Evolutionary conservation across 495 filamentous ascomycete genomes (phyloP).

Genomic region (Cryomyces antarcticus): DNA sequence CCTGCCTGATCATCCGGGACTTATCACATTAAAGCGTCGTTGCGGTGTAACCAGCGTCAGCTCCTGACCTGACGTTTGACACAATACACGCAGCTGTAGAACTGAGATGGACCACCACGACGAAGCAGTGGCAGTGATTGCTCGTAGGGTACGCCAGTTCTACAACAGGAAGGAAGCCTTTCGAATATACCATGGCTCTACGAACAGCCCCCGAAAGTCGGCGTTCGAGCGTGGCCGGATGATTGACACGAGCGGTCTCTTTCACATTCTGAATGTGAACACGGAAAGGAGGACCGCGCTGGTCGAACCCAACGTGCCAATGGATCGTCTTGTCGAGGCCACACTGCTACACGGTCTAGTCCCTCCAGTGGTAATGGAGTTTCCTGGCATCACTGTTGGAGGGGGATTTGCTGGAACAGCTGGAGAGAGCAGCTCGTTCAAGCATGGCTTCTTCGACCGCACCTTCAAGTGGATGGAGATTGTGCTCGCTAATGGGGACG

Average conservation of each 20-base stretch:
- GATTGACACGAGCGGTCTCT: slow-evolving; percentile 30
- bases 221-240: slow-evolving; percentile 22
- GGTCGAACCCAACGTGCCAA: slow-evolving; percentile 46
- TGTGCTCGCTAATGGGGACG: slow-evolving; percentile 30
- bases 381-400: slow-evolving; percentile 36
- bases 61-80: too few species aligned
- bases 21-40: too few species aligned
- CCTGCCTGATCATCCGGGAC: too few species aligned
- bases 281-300: slow-evolving; percentile 16
- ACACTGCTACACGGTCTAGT: slow-evolving; percentile 32
- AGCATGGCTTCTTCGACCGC: slow-evolving; percentile 34
- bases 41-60: too few species aligned
- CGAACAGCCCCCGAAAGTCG: slow-evolving; percentile 8
- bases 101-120: slow-evolving; percentile 4
- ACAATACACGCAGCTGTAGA: too few species aligned
- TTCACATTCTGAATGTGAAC: slow-evolving; percentile 22
- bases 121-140: slow-evolving; percentile 1
- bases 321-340: slow-evolving; percentile 35
- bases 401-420: slow-evolving; percentile 35
- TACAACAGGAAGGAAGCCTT: slow-evolving; percentile 4
- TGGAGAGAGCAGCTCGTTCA: slow-evolving; percentile 34
- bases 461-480: slow-evolving; percentile 31
- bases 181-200: slow-evolving; percentile 13
- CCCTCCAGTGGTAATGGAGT: slow-evolving; percentile 36
- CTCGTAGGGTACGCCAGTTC: slow-evolving; percentile 2